Base-by-base conservation (phyloP, 108 stramenopile genomes). In the Discostella pseudostelligera region DNA sequence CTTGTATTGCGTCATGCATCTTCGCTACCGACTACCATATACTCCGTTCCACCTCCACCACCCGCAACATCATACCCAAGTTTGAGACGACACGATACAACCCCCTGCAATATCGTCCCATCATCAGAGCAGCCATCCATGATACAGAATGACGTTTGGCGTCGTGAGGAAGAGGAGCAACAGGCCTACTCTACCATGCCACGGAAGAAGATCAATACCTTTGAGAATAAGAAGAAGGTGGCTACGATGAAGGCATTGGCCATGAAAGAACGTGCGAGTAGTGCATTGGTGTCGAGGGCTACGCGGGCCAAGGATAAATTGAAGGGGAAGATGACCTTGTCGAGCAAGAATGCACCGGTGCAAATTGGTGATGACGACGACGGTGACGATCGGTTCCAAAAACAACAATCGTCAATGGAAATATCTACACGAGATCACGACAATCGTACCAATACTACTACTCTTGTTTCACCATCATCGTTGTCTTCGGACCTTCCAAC, bases 151-250 rank as follows among this genome's bases (percentile, higher is more conserved):
- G 46, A 46, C 9, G 46, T 20, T 6, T 50, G 49, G 49, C 49
- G 49, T 25, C 22, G 12, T 8, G 49, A 50, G 14, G 49, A 50
- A 20, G 49, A 50, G 49, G 49, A 50, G 9, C 22, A 50, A 20
- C 8, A 25, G 24, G 24, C 49, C 0, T 54, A 54, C 53, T 13
- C 4, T 16, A 54, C 53, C n/a, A 22, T 16, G 32, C 53, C 32
- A 5, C 16, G 28, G 26, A 54, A 54, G 12, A 54, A 54, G 1
- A 35, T 35, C 32, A 35, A 29, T 1, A 35, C 53, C n/a, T 54
- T 54, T 8, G 53, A 54, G 32, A 22, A 54, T 25, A 54, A 36
- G 53, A 54, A 54, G 20, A 54, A 54, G 26, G 26, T 54, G 53
- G 53, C 32, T 13, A n/a, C 53, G 32, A 29, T 35, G 32, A 54